Base-by-base conservation (phyloP, 2,329 filamentous ascomycete genomes). In the Arthrobotrys entomopaga region DNA sequence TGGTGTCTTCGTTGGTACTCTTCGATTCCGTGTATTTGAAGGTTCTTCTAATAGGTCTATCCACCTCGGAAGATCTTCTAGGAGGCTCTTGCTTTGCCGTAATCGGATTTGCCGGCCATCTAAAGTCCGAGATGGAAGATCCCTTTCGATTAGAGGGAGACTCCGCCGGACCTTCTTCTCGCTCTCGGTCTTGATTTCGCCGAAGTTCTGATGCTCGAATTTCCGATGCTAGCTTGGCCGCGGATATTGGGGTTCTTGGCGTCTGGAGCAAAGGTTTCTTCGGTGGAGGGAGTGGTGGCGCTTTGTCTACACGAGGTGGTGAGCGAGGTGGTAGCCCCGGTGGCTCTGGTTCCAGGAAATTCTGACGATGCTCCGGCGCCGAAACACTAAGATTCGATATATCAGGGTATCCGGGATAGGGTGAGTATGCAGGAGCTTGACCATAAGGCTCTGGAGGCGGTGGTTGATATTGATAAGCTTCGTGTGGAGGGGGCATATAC, bases 401-500 rank as follows among this genome's bases (percentile, higher is more conserved):
- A 40, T 73, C 69, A 6, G 61, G 69, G 43, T 73, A 63, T n/a
- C 38, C 38, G 20, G 69, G 42, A 34, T 73, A 73, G 3, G 49
- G 61, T 19, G 69, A 73, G 24, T 66, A 66, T 10, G 61, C 50
- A 19, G 69, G 61, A 20, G 61, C 61, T 46, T 66, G 61, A 4
- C 61, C 56, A 19, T 73, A 73, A 2, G 56, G 50, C 19, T 73
- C 61, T 19, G 50, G 24, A 3, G 61, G 50, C 1, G 54, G 46
- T 3, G 42, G 63, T 26, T 34, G 46, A 16, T 66, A 73, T 4
- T 46, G 50, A 57, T 61, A 66, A 16, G 38, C 34, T 38, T 73
- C 60, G 13, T 73, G 61, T 3, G 69, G 69, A 42, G 61, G 69
- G 3, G 56, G 42, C n/a, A 66, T 63, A 16, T 73, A 73, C n/a